Percentiles rank a stretch among this genome's conserved stretches.
Evolutionary conservation across 495 filamentous ascomycete species (phyloP).

Genomic region (Pyronema omphalodes): DNA sequence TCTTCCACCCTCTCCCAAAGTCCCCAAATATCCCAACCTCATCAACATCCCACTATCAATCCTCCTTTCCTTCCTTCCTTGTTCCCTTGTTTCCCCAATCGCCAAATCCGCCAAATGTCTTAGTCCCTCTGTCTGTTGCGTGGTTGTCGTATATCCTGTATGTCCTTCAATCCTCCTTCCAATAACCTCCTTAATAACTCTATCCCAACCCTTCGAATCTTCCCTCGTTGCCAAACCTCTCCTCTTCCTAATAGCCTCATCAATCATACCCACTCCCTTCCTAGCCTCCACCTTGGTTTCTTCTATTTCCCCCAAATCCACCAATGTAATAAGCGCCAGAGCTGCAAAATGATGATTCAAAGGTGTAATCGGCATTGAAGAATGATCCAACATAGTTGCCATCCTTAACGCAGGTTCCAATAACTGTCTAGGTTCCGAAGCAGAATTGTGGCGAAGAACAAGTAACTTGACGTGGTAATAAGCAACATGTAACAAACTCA

Average conservation of each 20-base stretch:
- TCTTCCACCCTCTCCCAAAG: too few relatives aligned
- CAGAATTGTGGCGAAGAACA: conserved; percentile 36
- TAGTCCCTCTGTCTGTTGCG: conserved; percentile 16
- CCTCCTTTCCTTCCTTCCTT: neutral
- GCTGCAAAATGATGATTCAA: conserved; percentile 55
- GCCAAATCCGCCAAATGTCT: conserved; percentile 23
- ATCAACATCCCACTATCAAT: conserved; percentile 15
- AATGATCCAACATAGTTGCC: conserved; percentile 34
- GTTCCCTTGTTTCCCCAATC: conserved; percentile 11
- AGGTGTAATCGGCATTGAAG: conserved; percentile 39
- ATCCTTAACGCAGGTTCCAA: conserved; percentile 43
- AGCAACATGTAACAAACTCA: conserved; percentile 39
- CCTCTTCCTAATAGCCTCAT: conserved; percentile 14
- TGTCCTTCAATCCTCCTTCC: conserved; percentile 13
- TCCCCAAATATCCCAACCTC: conserved; percentile 21
- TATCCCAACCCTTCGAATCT: conserved; percentile 19
- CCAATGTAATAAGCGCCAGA: conserved; percentile 48
- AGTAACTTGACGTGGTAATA: conserved; percentile 60
- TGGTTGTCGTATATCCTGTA: conserved; percentile 7
- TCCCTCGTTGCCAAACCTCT: conserved; percentile 11
- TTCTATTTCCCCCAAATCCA: conserved; percentile 38
- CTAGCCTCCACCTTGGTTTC: conserved; percentile 24
- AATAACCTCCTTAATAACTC: conserved; percentile 19
- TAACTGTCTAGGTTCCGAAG: conserved; percentile 40
- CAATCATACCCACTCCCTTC: conserved; percentile 21